phyloP scores from a whole-genome alignment of 1,139 yeast genomes.

The Meyerozyma guilliermondii region DNA sequence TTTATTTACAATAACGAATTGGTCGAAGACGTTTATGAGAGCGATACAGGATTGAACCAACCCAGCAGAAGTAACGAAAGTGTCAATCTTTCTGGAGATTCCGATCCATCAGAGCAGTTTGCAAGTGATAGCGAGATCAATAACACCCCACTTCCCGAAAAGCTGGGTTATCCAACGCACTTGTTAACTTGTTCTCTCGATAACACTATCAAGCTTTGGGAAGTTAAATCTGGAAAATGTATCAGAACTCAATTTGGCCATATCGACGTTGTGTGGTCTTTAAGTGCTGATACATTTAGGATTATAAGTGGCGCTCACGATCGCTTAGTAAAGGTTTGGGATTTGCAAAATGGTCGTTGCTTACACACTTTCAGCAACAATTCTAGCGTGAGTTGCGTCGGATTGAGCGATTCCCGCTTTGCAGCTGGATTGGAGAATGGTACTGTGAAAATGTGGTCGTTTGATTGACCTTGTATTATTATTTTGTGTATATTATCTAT shows the following conservation, averaged over 20 bases:
- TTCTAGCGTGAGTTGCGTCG: slow-evolving; percentile 82
- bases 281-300: slow-evolving; percentile 91
- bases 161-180: slow-evolving; percentile 63
- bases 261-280: slow-evolving; percentile 96
- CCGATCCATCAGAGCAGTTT: slow-evolving; percentile 1
- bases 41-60: slow-evolving; percentile 17
- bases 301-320: slow-evolving; percentile 94
- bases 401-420: slow-evolving; percentile 80
- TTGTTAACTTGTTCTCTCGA: slow-evolving; percentile 83
- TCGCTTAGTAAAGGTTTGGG: slow-evolving; percentile 89
- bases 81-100: slow-evolving; percentile 13
- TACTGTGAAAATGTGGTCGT: slow-evolving; percentile 73
- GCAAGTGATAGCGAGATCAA: slow-evolving; percentile 11
- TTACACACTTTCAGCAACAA: slow-evolving; percentile 82
- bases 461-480: slow-evolving; percentile 37
- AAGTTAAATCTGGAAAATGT: slow-evolving; percentile 78
- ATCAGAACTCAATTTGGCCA: slow-evolving; percentile 94
- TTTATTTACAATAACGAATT: slow-evolving; percentile 56
- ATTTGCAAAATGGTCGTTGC: slow-evolving; percentile 87
- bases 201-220: slow-evolving; percentile 93
- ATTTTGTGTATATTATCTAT: background rate
- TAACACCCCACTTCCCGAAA: slow-evolving; percentile 21
- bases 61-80: slow-evolving; percentile 10
- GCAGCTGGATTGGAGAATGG: slow-evolving; percentile 92
- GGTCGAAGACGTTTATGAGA: slow-evolving; percentile 33